Evolutionary conservation across 345 rosid species (phyloP), one percentile per base, ranked within the genome.

Genomic region (Eucalyptus microcorys): DNA sequence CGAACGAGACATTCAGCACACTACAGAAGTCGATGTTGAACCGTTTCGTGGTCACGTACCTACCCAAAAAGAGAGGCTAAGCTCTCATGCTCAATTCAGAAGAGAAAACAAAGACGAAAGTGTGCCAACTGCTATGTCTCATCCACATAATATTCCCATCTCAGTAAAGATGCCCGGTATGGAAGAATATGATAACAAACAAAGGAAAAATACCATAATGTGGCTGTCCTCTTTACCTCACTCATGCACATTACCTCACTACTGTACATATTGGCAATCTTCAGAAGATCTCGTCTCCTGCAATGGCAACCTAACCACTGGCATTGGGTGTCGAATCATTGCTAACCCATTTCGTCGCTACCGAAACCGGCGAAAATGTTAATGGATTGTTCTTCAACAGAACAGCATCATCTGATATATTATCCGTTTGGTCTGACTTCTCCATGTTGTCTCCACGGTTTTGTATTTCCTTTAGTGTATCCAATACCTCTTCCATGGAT

Each of bases 281-380:
- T 30, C 34, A 16, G 22, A 49, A 85, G 7, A 83, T 43, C 10
- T 24, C 12, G 87, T 86, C 87, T 11, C 40, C 27, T 37, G 34
- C 30, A 17, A n/a, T 16, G 24, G 87, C 37, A 16, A 40, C 50
- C 89, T 85, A 92, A 81, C 61, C 64, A 87, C 93, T 94, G 16
- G 89, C 7, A 80, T 45, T 85, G 61, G 92, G 89, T 5, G 93
- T 89, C 30, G 94, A 88, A 30, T 90, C 68, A 19, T 61, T 85
- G 94, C 97, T 95, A 88, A 22, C 88, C 97, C 96, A 95, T 81
- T 91, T 93, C 48, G 26, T 48, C 22, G 91, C 92, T 66, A 95
- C 98, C 22, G 94, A 37, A 89, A 94, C 93, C 1, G 95, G 99
- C 7, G 97, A 96, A 86, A 10, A 80, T 40, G 88, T 49, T 57